Evolutionary conservation across 352 stramenopile genomes (phyloP).

Genomic region (Globisporangium heterothallicum): DNA sequence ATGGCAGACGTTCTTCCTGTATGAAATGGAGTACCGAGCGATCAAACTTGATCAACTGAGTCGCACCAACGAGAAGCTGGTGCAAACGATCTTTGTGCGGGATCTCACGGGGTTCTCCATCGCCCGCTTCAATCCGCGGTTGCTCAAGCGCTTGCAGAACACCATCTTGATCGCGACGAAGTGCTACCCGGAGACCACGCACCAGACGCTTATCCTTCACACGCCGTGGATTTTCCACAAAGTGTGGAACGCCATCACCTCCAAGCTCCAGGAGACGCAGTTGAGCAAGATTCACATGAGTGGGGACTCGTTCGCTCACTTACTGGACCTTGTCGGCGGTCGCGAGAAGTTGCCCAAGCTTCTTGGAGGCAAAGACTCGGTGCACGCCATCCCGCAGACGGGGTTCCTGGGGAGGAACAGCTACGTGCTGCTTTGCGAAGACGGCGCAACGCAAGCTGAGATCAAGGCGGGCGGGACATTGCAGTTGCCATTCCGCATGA

Average conservation of each 20-base stretch:
- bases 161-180: conserved; percentile 43
- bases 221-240: conserved; percentile 73
- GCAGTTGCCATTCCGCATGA: conserved; percentile 68
- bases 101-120: conserved; percentile 68
- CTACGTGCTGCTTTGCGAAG: conserved; percentile 64
- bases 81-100: conserved; percentile 56
- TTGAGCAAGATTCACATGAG: conserved; percentile 59
- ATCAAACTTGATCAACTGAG: conserved; percentile 64
- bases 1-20: conserved; percentile 61
- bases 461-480: conserved; percentile 54
- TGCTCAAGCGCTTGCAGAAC: conserved; percentile 40
- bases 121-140: conserved; percentile 44
- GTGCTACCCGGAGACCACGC: conserved; percentile 60
- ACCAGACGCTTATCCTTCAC: conserved; percentile 53
- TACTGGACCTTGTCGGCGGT: conserved; percentile 40
- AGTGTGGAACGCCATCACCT: conserved; percentile 48
- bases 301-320: conserved; percentile 33
- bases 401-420: conserved; percentile 56
- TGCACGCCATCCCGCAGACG: conserved; percentile 52
- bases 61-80: conserved; percentile 42
- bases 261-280: conserved; percentile 60
- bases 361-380: conserved; percentile 47
- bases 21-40: conserved; percentile 69
- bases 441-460: conserved; percentile 58
- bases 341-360: conserved; percentile 53